Conservation (phyloP, 2,329 filamentous ascomycete genomes). For the Colletotrichum sp. region DNA sequence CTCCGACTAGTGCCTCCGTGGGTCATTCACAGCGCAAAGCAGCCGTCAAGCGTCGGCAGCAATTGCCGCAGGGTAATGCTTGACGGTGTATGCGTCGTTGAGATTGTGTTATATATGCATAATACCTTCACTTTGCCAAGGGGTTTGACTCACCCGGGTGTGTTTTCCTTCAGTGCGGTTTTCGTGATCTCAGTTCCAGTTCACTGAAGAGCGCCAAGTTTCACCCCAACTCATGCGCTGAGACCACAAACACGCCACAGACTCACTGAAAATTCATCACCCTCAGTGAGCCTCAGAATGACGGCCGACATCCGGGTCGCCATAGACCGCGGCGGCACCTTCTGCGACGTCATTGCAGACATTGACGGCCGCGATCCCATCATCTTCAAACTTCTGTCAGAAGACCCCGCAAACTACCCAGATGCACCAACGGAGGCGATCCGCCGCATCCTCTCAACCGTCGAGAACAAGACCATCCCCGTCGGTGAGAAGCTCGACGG, state of each 20-base stretch:
- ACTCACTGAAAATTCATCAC: not conserved
- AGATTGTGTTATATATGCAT: not conserved
- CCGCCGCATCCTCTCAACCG: conserved; percentile 66
- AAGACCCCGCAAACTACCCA: conserved; percentile 72
- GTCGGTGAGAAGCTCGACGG: conserved; percentile 34
- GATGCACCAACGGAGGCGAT: conserved; percentile 77
- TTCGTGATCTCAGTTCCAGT: not conserved
- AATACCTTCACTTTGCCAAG: not conserved
- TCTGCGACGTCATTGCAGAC: conserved; percentile 73
- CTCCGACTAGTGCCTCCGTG: not conserved
- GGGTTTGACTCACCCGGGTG: not conserved
- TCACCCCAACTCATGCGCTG: not conserved
- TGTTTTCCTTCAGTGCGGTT: not conserved
- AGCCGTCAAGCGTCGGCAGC: not conserved
- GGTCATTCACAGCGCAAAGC: not conserved
- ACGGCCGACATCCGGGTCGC: conserved; percentile 30
- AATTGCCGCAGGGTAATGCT: not conserved
- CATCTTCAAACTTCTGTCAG: conserved; percentile 76
- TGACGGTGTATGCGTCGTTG: not conserved
- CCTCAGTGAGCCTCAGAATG: not conserved
- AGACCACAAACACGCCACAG: not conserved
- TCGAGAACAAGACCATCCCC: conserved; percentile 62
- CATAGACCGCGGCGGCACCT: conserved; percentile 72
- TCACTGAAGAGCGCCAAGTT: not conserved
- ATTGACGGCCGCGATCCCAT: conserved; percentile 71